Percentiles rank a stretch among this genome's conserved stretches.
Evolutionary conservation across 352 stramenopile genomes (phyloP).

Genomic region (Globisporangium irregulare): DNA sequence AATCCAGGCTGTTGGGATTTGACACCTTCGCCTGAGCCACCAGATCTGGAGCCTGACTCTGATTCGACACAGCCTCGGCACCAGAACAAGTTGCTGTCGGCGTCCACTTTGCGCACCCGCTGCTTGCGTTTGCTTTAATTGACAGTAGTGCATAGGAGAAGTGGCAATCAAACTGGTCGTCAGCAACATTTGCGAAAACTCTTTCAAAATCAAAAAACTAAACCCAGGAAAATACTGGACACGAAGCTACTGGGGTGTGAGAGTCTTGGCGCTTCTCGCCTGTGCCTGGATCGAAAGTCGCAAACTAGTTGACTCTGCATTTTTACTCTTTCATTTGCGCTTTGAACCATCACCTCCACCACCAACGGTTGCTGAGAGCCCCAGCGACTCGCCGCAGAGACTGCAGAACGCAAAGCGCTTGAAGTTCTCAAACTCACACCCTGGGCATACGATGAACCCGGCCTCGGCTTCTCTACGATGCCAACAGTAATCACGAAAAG

Average conservation of each 20-base stretch:
- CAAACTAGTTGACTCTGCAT: no score
- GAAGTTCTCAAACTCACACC: slow-evolving; percentile 69
- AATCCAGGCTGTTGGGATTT: neutral
- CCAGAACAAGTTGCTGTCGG: neutral
- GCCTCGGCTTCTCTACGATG: slow-evolving; percentile 30
- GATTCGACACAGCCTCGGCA: slow-evolving; percentile 25
- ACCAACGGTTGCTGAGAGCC: neutral
- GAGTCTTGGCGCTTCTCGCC: no score
- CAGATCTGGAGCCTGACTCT: neutral
- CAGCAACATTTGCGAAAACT: neutral
- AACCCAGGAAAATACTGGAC: no score
- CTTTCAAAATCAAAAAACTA: no score
- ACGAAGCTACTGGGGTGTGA: no score
- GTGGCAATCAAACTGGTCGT: slow-evolving; percentile 8
- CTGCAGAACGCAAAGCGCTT: slow-evolving; percentile 59
- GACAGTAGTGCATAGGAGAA: neutral
- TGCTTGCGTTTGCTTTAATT: slow-evolving; percentile 49
- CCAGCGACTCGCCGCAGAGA: slow-evolving; percentile 58
- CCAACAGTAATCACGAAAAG: neutral
- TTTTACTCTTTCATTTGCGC: neutral
- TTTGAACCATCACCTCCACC: slow-evolving; percentile 14
- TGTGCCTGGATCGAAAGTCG: no score
- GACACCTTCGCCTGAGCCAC: neutral
- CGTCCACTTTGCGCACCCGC: slow-evolving; percentile 33
- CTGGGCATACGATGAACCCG: slow-evolving; percentile 30